phyloP scores from a whole-genome alignment of 1,284 basidiomycete genomes.

The Amylostereum chailletii region DNA sequence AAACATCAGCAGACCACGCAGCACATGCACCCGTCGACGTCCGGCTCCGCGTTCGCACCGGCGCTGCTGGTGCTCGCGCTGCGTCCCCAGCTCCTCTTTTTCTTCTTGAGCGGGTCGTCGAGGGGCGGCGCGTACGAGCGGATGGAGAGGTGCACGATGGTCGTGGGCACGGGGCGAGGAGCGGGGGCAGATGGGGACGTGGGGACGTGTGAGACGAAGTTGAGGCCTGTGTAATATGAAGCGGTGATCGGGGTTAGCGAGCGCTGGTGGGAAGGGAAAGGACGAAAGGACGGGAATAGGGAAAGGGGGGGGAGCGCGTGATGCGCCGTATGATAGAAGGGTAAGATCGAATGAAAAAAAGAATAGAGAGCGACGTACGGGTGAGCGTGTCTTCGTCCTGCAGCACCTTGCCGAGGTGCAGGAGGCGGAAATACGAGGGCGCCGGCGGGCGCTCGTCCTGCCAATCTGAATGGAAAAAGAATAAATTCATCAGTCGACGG shows the following conservation, averaged over 20 bases:
- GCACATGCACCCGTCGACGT: constrained; percentile 18
- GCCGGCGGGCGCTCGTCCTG: constrained; percentile 72
- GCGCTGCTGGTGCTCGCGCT: constrained; percentile 7
- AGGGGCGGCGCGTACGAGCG: constrained; percentile 50
- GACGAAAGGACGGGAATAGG: constrained; percentile 6
- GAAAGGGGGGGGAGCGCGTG: constrained; percentile 4
- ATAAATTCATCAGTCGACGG: constrained; percentile 13
- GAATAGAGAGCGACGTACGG: constrained; percentile 36
- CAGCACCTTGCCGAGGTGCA: constrained; percentile 77
- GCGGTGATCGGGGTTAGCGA: constrained; percentile 17
- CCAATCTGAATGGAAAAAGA: constrained; percentile 49
- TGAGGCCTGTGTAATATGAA: constrained; percentile 29
- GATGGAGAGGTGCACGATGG: constrained; percentile 77
- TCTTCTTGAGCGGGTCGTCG: constrained; percentile 45
- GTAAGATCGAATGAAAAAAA: constrained; percentile 5
- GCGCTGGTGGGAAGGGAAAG: constrained; percentile 17
- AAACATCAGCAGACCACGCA: constrained; percentile 18
- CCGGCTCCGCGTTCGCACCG: constrained; percentile 12
- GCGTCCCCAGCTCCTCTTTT: constrained; percentile 22
- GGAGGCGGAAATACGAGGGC: constrained; percentile 68
- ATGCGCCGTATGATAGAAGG: constrained; percentile 3
- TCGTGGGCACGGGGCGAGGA: constrained; percentile 28
- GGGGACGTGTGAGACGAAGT: constrained; percentile 37
- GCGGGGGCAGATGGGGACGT: constrained; percentile 18
- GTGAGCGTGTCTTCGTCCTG: constrained; percentile 75